Base-by-base conservation (phyloP, 2,329 filamentous ascomycete species). In the Dothiorella sarmentorum region DNA sequence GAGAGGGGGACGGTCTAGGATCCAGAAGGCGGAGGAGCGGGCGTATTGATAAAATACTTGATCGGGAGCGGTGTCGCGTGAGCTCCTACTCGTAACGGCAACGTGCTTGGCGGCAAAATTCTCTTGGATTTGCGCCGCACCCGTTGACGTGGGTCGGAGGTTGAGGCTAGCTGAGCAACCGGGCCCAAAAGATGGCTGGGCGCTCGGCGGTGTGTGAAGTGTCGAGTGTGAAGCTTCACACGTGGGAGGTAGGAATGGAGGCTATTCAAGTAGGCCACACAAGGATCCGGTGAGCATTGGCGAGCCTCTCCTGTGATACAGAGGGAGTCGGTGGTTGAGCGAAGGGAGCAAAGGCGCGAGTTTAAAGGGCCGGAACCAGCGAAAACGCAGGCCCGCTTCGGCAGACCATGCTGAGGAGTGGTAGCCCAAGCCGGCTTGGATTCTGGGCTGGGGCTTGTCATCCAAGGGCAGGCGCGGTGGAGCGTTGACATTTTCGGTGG, bases 391-490 rank as follows among this genome's bases (percentile, higher is more conserved):
- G 31, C 31, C 31, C 15, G 22, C 49, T 15, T 52, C 37, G 20
- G 49, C 49, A 40, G 49, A n/a, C 49, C 43, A 29, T 45, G 43
- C 43, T 24, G 18, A n/a, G 24, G 15, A 9, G 49, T 20, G 45
- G 45, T 31, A 35, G 29, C 45, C 31, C 31, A 51, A 35, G 45
- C 35, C 20, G 35, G 49, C 49, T 40, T 40, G 35, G 49, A 17
- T 29, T 29, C 29, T 29, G 33, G 55, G 55, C 55, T 33, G 55
- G 35, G 40, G 55, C 55, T 58, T 49, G 55, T 49, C 55, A 40
- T 24, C 55, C 55, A 58, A 40, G 42, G 43, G 49, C 37, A 53
- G 49, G 55, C 31, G 55, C 43, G 24, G 55, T 58, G 55, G 55
- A 58, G 43, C 43, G 31, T 47, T 40, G 55, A 49, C 42, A 47